Percentiles rank a stretch among this genome's conserved stretches.
Conservation (phyloP, 139 green algal genomes). For the Zygnema circumcarinatum region DNA sequence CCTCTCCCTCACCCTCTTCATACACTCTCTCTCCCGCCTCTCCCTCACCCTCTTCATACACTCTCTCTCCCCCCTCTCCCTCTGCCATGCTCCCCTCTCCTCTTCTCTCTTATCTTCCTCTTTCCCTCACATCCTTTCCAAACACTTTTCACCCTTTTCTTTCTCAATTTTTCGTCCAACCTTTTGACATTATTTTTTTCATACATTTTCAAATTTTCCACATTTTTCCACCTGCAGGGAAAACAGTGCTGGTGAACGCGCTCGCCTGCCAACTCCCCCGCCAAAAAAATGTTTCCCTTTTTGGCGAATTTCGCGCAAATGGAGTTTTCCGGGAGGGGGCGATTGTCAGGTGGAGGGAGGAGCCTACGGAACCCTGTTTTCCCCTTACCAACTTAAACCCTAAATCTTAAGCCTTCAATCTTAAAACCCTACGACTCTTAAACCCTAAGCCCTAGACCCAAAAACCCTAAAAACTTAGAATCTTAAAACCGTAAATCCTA, state of each 20-base stretch:
- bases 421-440: too few species aligned
- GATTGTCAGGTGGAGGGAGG: constrained; percentile 2
- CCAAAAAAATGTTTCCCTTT: constrained; percentile 1
- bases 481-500: too few species aligned
- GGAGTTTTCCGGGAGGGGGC: background rate
- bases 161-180: background rate
- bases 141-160: background rate
- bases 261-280: constrained; percentile 37
- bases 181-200: background rate
- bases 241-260: constrained; percentile 47
- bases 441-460: too few species aligned
- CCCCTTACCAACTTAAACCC: too few species aligned
- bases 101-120: background rate
- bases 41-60: too few species aligned
- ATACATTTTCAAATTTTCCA: too few species aligned
- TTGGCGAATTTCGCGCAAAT: constrained; percentile 33
- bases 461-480: too few species aligned
- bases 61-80: too few species aligned
- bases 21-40: too few species aligned
- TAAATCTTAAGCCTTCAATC: too few species aligned
- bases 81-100: too few species aligned
- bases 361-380: too few species aligned
- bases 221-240: constrained; percentile 62
- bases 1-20: constrained; percentile 8
- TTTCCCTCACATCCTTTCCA: background rate